Conservation (phyloP, 2,329 filamentous ascomycete genomes). For the Bipolaris victoriae region DNA sequence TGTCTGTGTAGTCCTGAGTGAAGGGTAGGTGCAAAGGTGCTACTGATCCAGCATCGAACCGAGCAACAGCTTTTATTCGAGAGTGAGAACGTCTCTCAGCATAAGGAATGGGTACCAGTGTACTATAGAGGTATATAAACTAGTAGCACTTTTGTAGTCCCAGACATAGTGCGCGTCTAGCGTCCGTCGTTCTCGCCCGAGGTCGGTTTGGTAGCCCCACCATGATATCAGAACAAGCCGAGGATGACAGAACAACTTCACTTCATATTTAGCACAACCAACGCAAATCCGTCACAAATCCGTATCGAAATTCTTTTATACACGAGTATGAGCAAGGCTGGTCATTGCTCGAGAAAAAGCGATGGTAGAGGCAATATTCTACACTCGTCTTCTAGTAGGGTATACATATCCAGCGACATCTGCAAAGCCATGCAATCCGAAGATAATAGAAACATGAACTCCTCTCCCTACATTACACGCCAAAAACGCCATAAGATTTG, state of each 20-base stretch:
- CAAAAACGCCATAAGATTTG: slow-evolving; percentile 17
- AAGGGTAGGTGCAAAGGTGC: not conserved
- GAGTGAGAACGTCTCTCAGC: too few species aligned
- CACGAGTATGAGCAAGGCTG: not conserved
- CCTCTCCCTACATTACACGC: not conserved
- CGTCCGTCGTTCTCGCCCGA: not conserved
- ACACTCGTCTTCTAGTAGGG: slow-evolving; percentile 7
- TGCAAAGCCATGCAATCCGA: not conserved
- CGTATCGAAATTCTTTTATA: not conserved
- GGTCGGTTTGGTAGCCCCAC: not conserved
- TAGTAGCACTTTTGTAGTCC: not conserved
- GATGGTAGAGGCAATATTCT: not conserved
- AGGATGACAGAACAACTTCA: not conserved
- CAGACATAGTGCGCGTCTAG: not conserved
- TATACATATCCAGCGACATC: slow-evolving; percentile 12
- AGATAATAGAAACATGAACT: not conserved
- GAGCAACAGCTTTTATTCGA: too few species aligned
- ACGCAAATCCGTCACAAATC: not conserved
- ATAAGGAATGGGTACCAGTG: too few species aligned
- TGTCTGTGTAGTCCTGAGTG: not conserved
- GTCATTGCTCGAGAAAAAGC: not conserved
- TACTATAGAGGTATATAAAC: too few species aligned
- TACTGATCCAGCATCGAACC: not conserved
- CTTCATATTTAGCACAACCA: not conserved
- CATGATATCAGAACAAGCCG: not conserved